Evolutionary conservation across 148 eudicot species (phyloP), one percentile per base, ranked within the genome.

Genomic region (Rheum nobile): DNA sequence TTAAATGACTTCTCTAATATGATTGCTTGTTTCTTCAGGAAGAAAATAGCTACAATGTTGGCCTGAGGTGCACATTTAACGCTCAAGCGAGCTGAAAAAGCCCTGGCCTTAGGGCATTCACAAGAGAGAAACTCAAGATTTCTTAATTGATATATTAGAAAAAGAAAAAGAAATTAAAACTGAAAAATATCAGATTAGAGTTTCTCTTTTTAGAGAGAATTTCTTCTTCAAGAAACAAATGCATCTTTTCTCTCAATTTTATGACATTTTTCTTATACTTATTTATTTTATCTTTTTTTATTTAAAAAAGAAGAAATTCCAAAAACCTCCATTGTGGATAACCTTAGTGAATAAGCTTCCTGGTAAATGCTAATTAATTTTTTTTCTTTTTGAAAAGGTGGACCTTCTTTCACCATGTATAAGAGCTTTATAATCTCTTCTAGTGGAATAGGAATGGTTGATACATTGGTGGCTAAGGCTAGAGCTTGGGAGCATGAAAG

Each of bases 31-130:
- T 79, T 77, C 22, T 77, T 79, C 78, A 96, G 99, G 97, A 96
- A 85, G 96, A 89, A 46, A 96, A 96, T 73, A 86, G 99, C 48
- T 96, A 90, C 76, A 96, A 90, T 87, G 86, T 91, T 76, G 99
- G 99, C 83, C 82, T n/a, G 85, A 84, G 98, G 98, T 74, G 87
- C 97, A 75, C 99, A 96, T 87, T 89, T 88, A 74, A 80, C 82
- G 50, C 90, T 96, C 76, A 96, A 92, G 77, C 99, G 99, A 52
- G 99, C 99, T 69, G 99, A 96, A 86, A 96, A 92, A 85, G 99
- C 99, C 59, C 94, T 97, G 57, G 85, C 84, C 14, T 75, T n/a
- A n/a, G n/a, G n/a, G n/a, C n/a, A n/a, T n/a, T n/a, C n/a, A n/a
- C n/a, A n/a, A n/a, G n/a, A n/a, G n/a, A n/a, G n/a, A n/a, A n/a